phyloP scores from a whole-genome alignment of 768 basidiomycete genomes.

The Serendipita vermifera region DNA sequence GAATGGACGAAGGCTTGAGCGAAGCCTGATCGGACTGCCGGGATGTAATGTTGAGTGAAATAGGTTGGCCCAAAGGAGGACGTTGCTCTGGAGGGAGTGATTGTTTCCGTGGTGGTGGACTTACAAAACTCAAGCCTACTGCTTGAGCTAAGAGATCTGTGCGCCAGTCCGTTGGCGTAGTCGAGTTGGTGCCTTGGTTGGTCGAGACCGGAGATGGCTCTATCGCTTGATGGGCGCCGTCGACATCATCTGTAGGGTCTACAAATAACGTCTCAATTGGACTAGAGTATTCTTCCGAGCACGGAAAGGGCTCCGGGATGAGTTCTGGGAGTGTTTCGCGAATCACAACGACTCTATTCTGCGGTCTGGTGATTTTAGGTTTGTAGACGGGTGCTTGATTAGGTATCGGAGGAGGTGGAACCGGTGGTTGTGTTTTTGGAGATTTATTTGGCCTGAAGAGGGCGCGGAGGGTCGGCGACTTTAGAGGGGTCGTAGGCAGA shows the following conservation, averaged over 20 bases:
- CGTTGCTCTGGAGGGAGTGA: not conserved
- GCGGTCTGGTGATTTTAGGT: slow-evolving; percentile 56
- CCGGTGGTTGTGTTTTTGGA: slow-evolving; percentile 29
- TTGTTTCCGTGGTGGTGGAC: not conserved
- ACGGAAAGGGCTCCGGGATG: slow-evolving; percentile 22
- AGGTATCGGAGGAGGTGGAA: slow-evolving; percentile 25
- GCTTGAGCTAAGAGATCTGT: slow-evolving; percentile 64
- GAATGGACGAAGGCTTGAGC: too few species aligned
- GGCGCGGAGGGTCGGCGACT: slow-evolving; percentile 14
- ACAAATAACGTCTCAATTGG: not conserved
- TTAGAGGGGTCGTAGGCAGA: slow-evolving; percentile 10
- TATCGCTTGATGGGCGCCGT: not conserved
- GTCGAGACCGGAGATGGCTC: slow-evolving; percentile 47
- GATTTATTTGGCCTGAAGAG: slow-evolving; percentile 30
- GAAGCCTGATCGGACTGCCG: slow-evolving; percentile 12
- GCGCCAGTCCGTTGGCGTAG: slow-evolving; percentile 48
- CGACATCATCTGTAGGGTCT: slow-evolving; percentile 6
- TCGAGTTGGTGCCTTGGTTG: slow-evolving; percentile 21
- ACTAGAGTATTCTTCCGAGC: slow-evolving; percentile 32
- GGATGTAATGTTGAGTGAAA: slow-evolving; percentile 17
- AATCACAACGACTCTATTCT: slow-evolving; percentile 3
- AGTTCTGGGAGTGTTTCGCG: not conserved
- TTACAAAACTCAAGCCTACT: slow-evolving; percentile 36
- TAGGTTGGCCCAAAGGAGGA: not conserved
- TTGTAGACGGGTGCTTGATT: slow-evolving; percentile 60